Evolutionary conservation across 2,329 filamentous ascomycete species (phyloP).

Genomic region (Thielaviopsis populi): DNA sequence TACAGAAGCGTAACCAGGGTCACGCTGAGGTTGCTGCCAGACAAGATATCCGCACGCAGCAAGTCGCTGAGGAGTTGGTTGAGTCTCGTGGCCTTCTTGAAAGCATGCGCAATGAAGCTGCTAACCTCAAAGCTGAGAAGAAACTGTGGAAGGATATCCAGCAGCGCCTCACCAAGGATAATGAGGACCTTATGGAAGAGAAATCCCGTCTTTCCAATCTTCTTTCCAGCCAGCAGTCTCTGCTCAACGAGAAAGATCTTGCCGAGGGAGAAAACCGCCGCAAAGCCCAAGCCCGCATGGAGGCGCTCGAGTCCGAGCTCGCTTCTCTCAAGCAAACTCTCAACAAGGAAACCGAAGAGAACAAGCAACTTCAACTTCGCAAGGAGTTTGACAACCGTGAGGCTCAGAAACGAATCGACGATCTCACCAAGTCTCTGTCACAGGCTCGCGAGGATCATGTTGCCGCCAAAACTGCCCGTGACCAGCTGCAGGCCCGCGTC

Average conservation of each 20-base stretch:
- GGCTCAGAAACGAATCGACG: constrained; percentile 80
- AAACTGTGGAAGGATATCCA: constrained; percentile 90
- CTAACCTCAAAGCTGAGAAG: constrained; percentile 90
- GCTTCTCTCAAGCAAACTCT: constrained; percentile 67
- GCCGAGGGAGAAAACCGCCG: constrained; percentile 68
- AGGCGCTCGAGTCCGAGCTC: constrained; percentile 66
- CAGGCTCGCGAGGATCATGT: constrained; percentile 76
- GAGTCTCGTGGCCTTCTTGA: constrained; percentile 71
- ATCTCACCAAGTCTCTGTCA: constrained; percentile 65
- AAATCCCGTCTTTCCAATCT: constrained; percentile 69
- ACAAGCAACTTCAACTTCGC: constrained; percentile 64
- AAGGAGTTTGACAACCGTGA: constrained; percentile 86
- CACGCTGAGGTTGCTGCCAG: constrained; percentile 74
- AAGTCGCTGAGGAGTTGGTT: constrained; percentile 83
- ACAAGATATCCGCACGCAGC: constrained; percentile 78
- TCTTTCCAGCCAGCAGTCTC: constrained; percentile 67
- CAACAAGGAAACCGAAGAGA: constrained; percentile 66
- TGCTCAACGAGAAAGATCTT: constrained; percentile 84
- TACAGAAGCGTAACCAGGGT: constrained; percentile 66
- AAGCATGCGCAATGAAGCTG: constrained; percentile 75
- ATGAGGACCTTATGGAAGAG: constrained; percentile 70
- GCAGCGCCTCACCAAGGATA: constrained; percentile 73
- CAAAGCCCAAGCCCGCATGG: constrained; percentile 61
- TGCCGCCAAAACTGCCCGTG: constrained; percentile 69
- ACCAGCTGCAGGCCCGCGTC: constrained; percentile 77